These are phyloP conservation scores for Neonectria neomacrospora DNA, from an alignment of 2,329 filamentous ascomycete species.

Conservation along the genomic window DNA sequence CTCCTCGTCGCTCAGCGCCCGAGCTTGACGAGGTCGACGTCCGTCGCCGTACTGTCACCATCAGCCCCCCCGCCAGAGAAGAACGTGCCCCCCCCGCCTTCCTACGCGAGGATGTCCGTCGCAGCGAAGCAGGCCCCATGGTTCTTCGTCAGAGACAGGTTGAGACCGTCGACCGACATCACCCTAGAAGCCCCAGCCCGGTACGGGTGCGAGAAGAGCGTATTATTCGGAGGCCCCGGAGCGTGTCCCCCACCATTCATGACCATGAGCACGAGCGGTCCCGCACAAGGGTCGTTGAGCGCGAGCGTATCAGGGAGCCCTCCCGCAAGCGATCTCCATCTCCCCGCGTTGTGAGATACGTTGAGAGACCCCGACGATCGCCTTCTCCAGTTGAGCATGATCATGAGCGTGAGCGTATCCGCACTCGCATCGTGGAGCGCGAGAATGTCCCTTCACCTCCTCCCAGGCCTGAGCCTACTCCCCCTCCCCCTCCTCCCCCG, in stretches of 20 bases:
- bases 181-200: conserved; percentile 57
- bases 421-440: conserved; percentile 60
- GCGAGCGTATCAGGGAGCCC: conserved; percentile 50
- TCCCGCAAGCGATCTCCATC: conserved; percentile 53
- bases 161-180: conserved; percentile 64
- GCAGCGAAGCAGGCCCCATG: conserved; percentile 61
- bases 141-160: conserved; percentile 66
- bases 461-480: conserved; percentile 56
- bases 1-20: conserved; percentile 50
- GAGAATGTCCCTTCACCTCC: conserved; percentile 49
- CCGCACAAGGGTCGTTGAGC: conserved; percentile 40
- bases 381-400: conserved; percentile 43
- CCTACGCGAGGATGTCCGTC: conserved; percentile 61
- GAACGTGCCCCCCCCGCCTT: conserved; percentile 59
- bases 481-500: conserved; percentile 68
- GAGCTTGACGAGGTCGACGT: conserved; percentile 52
- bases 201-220: conserved; percentile 56
- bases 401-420: conserved; percentile 57
- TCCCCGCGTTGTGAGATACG: conserved; percentile 54
- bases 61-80: conserved; percentile 57
- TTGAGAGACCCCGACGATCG: conserved; percentile 52
- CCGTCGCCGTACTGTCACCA: conserved; percentile 48
- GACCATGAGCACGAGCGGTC: conserved; percentile 53
- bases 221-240: conserved; percentile 56
- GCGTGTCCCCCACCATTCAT: conserved; percentile 52